A percentile compares a stretch with the other conserved stretches of the same genome.
Conservation (phyloP, 2,329 filamentous ascomycete genomes). For the Fusarium brevicatenulatum region DNA sequence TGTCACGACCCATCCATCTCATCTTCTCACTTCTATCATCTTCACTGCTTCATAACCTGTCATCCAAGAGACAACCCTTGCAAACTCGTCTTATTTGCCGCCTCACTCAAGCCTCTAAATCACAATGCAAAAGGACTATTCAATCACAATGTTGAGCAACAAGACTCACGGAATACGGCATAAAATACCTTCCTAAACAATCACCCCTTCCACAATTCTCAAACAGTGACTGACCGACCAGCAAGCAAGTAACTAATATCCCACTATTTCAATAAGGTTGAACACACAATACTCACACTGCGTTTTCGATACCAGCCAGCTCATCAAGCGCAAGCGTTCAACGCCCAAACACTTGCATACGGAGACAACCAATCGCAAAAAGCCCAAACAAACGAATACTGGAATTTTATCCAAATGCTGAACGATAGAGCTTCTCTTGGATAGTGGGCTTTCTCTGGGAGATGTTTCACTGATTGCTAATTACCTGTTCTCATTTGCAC, state of each 20-base stretch:
- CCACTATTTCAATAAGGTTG: background rate
- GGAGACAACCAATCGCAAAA: background rate
- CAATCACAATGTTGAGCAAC: background rate
- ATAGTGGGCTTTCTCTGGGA: background rate
- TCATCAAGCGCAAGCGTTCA: background rate
- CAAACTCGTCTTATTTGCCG: background rate
- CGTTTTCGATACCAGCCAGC: background rate
- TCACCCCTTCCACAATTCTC: background rate
- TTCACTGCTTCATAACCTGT: background rate
- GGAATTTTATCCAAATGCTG: background rate
- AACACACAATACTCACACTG: background rate
- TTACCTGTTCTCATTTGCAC: background rate
- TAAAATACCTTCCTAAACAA: background rate
- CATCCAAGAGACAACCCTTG: background rate
- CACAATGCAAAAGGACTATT: background rate
- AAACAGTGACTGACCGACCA: background rate
- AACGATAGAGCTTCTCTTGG: background rate
- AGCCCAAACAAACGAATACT: background rate
- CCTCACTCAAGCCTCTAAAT: background rate
- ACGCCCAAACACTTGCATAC: background rate
- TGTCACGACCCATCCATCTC: background rate
- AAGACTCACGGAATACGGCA: background rate
- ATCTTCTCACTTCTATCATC: background rate
- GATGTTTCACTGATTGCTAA: background rate
- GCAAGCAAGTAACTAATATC: background rate